Evolutionary conservation across 1,139 yeast species (phyloP).

Genomic region (Pichia sp.): DNA sequence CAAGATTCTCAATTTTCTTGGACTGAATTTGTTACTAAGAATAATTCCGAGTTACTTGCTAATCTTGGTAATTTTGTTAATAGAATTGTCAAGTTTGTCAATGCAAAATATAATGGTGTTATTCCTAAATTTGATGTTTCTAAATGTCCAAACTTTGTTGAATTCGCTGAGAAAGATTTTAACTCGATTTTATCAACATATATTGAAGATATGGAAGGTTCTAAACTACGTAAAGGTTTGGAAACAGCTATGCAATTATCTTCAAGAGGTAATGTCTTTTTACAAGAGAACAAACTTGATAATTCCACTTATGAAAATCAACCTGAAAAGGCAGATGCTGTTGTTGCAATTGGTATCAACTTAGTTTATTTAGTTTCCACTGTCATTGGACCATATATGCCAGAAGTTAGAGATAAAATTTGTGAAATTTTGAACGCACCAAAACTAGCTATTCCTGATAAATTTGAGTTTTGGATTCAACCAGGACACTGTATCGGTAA

Average conservation of each 20-base stretch:
- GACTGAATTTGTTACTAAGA: slow-evolving; percentile 90
- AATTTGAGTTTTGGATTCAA: slow-evolving; percentile 58
- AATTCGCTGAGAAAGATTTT: slow-evolving; percentile 46
- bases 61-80: slow-evolving; percentile 95
- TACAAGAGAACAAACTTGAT: slow-evolving; percentile 93
- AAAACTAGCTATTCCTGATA: slow-evolving; percentile 65
- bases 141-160: slow-evolving; percentile 39
- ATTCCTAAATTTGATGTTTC: slow-evolving; percentile 55
- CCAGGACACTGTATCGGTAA: slow-evolving; percentile 86
- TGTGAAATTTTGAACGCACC: slow-evolving; percentile 80
- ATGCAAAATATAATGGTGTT: slow-evolving; percentile 87
- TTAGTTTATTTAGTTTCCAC: slow-evolving; percentile 78
- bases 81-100: slow-evolving; percentile 83
- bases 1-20: slow-evolving; percentile 96
- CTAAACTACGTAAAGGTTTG: slow-evolving; percentile 78
- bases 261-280: slow-evolving; percentile 87
- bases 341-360: slow-evolving; percentile 86
- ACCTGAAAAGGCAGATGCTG: slow-evolving; percentile 85
- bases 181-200: slow-evolving; percentile 55
- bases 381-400: slow-evolving; percentile 81
- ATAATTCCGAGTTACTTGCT: slow-evolving; percentile 87
- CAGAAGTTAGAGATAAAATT: slow-evolving; percentile 67
- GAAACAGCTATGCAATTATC: slow-evolving; percentile 88
- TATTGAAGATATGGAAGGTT: slow-evolving; percentile 67
- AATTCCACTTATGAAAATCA: slow-evolving; percentile 69